phyloP scores from a whole-genome alignment of 225 moss, liverwort and hornwort species.

The Marchantia paleacea region DNA sequence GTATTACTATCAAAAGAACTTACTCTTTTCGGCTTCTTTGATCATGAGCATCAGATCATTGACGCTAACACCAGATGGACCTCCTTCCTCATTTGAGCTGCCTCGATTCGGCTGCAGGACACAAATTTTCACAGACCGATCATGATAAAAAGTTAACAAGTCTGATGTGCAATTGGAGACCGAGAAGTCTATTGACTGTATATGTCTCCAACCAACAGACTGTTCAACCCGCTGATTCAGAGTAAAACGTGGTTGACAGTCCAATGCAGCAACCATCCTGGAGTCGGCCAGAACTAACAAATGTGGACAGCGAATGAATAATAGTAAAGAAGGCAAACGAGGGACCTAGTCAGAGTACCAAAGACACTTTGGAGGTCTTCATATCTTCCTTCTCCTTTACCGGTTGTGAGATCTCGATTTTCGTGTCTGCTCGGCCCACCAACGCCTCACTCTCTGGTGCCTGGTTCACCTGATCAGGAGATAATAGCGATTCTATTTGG shows the following conservation, averaged over 20 bases:
- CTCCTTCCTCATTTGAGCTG: constrained; percentile 33
- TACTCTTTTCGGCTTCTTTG: constrained; percentile 89
- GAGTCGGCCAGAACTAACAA: background rate
- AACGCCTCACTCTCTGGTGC: constrained; percentile 25
- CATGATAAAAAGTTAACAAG: background rate
- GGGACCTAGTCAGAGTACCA: constrained; percentile 51
- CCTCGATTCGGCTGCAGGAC: constrained; percentile 36
- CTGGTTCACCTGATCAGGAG: constrained; percentile 29
- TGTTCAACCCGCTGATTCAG: background rate
- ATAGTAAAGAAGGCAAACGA: constrained; percentile 30
- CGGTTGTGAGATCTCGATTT: constrained; percentile 29
- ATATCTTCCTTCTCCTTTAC: constrained; percentile 32
- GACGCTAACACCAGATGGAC: constrained; percentile 45
- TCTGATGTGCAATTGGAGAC: background rate
- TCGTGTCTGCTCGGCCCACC: constrained; percentile 20
- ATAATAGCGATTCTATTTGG: constrained; percentile 11
- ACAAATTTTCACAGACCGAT: background rate
- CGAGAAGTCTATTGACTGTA: background rate
- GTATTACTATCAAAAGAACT: constrained; percentile 14
- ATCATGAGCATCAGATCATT: constrained; percentile 85
- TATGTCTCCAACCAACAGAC: background rate
- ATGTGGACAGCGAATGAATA: background rate
- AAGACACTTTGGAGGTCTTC: constrained; percentile 31
- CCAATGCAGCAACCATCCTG: background rate
- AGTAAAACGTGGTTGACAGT: background rate